A percentile compares a stretch with the other conserved stretches of the same genome.
Conservation (phyloP, 768 basidiomycete genomes). For the Suillus hirtellus region DNA sequence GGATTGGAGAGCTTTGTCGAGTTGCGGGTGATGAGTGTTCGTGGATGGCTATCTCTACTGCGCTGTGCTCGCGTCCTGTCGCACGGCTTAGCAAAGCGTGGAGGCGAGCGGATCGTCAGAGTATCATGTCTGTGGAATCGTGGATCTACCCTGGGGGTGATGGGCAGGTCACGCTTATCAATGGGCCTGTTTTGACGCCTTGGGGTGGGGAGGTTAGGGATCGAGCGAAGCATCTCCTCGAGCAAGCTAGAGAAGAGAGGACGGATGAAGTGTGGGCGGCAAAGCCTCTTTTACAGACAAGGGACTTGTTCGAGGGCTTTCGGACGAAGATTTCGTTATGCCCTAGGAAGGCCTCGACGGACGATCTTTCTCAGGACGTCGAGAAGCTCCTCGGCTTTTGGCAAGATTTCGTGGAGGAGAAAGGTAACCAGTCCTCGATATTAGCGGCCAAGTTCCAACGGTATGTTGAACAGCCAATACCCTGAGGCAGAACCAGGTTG, state of each 20-base stretch:
- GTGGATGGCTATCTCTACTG: slow-evolving; percentile 73
- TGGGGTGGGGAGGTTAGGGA: slow-evolving; percentile 68
- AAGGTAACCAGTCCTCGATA: slow-evolving; percentile 39
- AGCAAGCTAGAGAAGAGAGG: slow-evolving; percentile 43
- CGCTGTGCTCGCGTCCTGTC: slow-evolving; percentile 71
- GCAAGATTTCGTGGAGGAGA: slow-evolving; percentile 46
- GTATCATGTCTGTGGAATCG: slow-evolving; percentile 57
- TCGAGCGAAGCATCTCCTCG: slow-evolving; percentile 47
- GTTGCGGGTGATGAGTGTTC: slow-evolving; percentile 76
- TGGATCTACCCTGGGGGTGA: slow-evolving; percentile 58
- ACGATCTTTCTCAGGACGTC: slow-evolving; percentile 44
- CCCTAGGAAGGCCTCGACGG: slow-evolving; percentile 39
- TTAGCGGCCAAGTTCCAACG: slow-evolving; percentile 60
- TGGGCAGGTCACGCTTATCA: slow-evolving; percentile 28
- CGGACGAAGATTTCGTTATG: slow-evolving; percentile 53
- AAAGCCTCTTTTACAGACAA: slow-evolving; percentile 41
- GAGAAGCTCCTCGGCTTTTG: slow-evolving; percentile 56
- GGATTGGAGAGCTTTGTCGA: slow-evolving; percentile 72
- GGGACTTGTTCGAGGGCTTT: slow-evolving; percentile 52
- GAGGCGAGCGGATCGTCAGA: slow-evolving; percentile 67
- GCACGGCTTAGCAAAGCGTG: slow-evolving; percentile 79
- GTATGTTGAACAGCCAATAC: slow-evolving; percentile 37
- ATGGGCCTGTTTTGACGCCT: slow-evolving; percentile 52
- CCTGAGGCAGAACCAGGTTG: slow-evolving; percentile 6
- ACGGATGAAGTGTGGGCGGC: slow-evolving; percentile 47